Conservation (phyloP, 176 grass and related monocot species). For the Phyllostachys edulis region DNA sequence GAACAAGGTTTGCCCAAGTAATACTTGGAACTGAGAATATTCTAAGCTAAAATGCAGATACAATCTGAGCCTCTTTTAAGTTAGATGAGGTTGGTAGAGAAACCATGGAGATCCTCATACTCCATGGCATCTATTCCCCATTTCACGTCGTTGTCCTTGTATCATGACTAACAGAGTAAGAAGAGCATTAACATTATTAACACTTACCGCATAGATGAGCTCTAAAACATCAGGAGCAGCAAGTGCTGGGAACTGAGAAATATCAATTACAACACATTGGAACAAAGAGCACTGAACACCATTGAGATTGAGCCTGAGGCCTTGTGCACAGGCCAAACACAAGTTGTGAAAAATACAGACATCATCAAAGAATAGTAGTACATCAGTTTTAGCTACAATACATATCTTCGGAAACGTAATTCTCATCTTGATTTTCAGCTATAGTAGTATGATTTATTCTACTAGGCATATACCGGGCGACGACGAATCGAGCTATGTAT, state of each 20-base stretch:
- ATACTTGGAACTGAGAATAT: not conserved
- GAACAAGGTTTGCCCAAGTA: not conserved
- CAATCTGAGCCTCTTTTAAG: too few species aligned
- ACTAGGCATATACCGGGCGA: not conserved
- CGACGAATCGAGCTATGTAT: not conserved
- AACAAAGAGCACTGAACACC: conserved; percentile 2
- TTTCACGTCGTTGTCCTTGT: not conserved
- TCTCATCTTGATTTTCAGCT: conserved; percentile 22
- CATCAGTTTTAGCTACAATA: conserved; percentile 18
- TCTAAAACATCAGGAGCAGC: not conserved
- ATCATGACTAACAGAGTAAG: not conserved
- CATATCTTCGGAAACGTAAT: not conserved
- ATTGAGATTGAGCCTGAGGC: not conserved
- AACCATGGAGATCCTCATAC: not conserved
- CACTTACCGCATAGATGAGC: not conserved
- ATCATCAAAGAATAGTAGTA: conserved; percentile 25
- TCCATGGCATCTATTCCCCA: not conserved
- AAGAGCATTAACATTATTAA: not conserved
- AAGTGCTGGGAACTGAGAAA: too few species aligned
- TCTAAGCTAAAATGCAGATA: not conserved
- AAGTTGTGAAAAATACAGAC: not conserved
- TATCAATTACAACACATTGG: not conserved
- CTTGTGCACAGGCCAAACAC: conserved; percentile 30
- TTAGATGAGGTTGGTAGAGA: not conserved
- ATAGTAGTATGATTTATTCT: conserved; percentile 30